A percentile compares a stretch with the other conserved stretches of the same genome.
Evolutionary conservation across 805 yeast genomes (phyloP).

Genomic region (Candida oleophila): DNA sequence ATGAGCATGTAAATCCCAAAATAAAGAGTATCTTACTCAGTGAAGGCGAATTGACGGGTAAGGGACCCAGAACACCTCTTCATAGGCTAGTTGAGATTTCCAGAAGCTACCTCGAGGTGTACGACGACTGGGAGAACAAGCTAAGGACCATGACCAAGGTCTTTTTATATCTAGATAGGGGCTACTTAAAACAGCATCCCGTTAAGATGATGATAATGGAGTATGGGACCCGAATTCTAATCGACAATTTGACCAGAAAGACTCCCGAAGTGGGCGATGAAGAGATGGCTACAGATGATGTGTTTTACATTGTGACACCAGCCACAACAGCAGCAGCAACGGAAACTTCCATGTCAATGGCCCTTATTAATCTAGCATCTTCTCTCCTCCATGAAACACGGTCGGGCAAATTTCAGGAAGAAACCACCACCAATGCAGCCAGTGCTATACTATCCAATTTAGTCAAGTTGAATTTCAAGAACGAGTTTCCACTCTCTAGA

Average conservation of each 20-base stretch:
- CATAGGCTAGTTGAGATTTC: slow-evolving; percentile 7
- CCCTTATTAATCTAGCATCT: not conserved
- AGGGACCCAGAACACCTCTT: not conserved
- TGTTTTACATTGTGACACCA: too few relatives aligned
- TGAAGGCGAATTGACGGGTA: not conserved
- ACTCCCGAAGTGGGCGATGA: not conserved
- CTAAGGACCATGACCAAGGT: slow-evolving; percentile 25
- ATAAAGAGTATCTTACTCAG: slow-evolving; percentile 5
- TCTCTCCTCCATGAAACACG: slow-evolving; percentile 1
- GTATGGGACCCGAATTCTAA: slow-evolving; percentile 22
- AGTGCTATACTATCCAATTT: slow-evolving; percentile 9
- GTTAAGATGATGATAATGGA: slow-evolving; percentile 23
- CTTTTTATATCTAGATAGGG: slow-evolving; percentile 35
- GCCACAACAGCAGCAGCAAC: too few relatives aligned
- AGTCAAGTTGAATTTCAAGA: slow-evolving; percentile 18
- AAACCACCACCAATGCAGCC: not conserved
- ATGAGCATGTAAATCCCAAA: slow-evolving; percentile 9
- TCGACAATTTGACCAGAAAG: slow-evolving; percentile 10
- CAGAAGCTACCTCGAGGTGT: slow-evolving; percentile 14
- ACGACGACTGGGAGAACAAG: slow-evolving; percentile 22
- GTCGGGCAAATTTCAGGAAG: not conserved
- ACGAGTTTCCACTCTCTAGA: slow-evolving; percentile 10
- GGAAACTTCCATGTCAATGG: not conserved
- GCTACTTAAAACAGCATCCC: slow-evolving; percentile 33
- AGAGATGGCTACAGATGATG: too few relatives aligned